phyloP scores from a whole-genome alignment of 352 stramenopile species.

The Pythium aquatile region DNA sequence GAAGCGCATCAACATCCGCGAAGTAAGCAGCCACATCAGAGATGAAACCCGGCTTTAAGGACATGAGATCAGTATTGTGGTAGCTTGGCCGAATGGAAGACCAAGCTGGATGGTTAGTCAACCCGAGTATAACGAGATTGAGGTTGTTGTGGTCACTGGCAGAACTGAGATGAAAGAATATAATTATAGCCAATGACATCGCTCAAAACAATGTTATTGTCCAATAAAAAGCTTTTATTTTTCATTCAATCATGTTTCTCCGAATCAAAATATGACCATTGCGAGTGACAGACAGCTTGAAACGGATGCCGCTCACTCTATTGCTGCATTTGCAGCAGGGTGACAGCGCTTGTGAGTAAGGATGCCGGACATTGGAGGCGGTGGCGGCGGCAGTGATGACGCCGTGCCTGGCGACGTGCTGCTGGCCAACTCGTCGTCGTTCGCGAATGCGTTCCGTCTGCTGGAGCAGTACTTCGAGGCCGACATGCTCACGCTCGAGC shows the following conservation, averaged over 20 bases:
- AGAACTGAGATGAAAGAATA: slow-evolving; percentile 1
- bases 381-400: slow-evolving; percentile 14
- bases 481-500: slow-evolving; percentile 77
- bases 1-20: slow-evolving; percentile 7
- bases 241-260: slow-evolving; percentile 10
- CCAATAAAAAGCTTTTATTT: neutral
- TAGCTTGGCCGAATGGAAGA: too few species aligned
- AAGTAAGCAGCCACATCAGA: neutral
- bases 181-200: neutral
- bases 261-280: neutral
- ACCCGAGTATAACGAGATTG: neutral
- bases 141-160: neutral
- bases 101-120: too few species aligned
- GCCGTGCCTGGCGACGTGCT: slow-evolving; percentile 29
- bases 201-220: neutral
- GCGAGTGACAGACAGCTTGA: neutral
- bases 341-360: neutral
- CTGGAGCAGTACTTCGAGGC: slow-evolving; percentile 85
- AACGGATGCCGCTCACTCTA: neutral
- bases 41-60: neutral
- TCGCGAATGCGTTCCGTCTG: slow-evolving; percentile 68
- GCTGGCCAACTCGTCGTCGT: slow-evolving; percentile 46
- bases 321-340: neutral
- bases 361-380: slow-evolving; percentile 14
- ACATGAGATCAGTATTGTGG: neutral